Base-by-base conservation (phyloP, 2,329 filamentous ascomycete genomes). In the Ceratocystis lukuohia region DNA sequence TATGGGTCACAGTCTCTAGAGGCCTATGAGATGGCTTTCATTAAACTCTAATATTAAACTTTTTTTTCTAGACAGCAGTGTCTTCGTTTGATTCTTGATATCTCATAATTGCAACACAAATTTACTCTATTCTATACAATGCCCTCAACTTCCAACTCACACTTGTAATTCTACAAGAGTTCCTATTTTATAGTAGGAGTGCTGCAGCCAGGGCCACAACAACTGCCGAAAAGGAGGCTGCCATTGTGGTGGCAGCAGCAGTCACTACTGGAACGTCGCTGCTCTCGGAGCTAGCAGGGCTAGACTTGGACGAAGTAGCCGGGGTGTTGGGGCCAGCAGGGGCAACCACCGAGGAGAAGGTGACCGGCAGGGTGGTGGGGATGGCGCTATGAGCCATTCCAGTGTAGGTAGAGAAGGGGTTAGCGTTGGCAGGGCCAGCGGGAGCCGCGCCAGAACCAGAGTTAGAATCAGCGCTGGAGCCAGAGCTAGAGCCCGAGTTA, bases 141-240 rank as follows among this genome's bases (percentile, higher is more conserved):
- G 3, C 8, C 37, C 61, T 37, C 37, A 17, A 25, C 12, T 25
- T 25, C 57, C 20, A 6, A 22, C 30, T 37, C 15, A 15, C 20
- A 37, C 46, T 48, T n/a, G 17, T 3, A 48, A 6, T 8, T n/a
- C 17, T 6, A 48, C 8, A 10, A 15, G 46, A 20, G 1, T 6
- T 48, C 62, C 20, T 15, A 12, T 12, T 20, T 59, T 65, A 65
- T 7, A 65, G 48, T 12, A 65, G 48, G 25, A 65, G 28, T 0
- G 56, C 53, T 8, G 44, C 53, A 33, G 33, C 53, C 17, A 65
- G 22, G n/a, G 62, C 62, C 45, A 64, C 22, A 37, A 45, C 25
- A 5, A 64, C 22, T 30, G 62, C 62, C 15, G 64, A 61, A n/a
- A 61, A 37, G 12, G 48, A 64, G 3, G 62, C 48, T 46, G 46